Evolutionary conservation across 2,329 filamentous ascomycete species (phyloP), one percentile per base, ranked within the genome.

Genomic region (Aspergillus piperis): DNA sequence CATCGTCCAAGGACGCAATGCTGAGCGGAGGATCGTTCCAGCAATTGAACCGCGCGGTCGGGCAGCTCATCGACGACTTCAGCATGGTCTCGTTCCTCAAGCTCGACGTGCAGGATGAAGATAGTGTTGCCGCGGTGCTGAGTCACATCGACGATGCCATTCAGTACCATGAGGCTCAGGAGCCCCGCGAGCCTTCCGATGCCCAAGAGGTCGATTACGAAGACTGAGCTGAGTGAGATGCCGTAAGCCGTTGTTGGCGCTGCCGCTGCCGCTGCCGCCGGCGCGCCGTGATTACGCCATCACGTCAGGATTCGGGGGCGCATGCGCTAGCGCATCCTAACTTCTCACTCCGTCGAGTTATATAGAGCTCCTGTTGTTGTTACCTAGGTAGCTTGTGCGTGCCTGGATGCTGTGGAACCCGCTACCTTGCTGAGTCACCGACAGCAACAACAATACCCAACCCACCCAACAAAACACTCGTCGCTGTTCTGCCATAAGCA

Each of bases 71-170:
- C 66, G 95, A 98, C 75, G 95, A 92, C 76, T 99, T 97, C 79
- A 96, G 92, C 79, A 96, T 99, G 91, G 91, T 99, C 11, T 96
- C 91, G 51, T 99, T 96, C 73, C 82, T 97, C 59, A 91, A 93
- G 79, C 82, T 98, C 48, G 91, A 98, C 72, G 90, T 89, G 27
- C 90, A 95, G 66, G 88, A 96, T 70, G 94, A 98, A 78, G 92
- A 98, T 70, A 98, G 94, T 71, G 88, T 98, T 3, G 89, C 85
- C 1, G 88, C 84, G 1, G 89, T 96, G 25, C 77, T 97, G 68
- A 96, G 92, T 81, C 92, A 96, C 78, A 95, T 97, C 68, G 93
- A 97, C 74, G 92, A 97, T 77, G 90, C 91, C 27, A 95, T 96
- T 66, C 93, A 96, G 74, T 97, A 86, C 75, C 91, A 96, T 72